phyloP scores from a whole-genome alignment of 2,329 filamentous ascomycete species.

The Colletotrichum plurivorum region DNA sequence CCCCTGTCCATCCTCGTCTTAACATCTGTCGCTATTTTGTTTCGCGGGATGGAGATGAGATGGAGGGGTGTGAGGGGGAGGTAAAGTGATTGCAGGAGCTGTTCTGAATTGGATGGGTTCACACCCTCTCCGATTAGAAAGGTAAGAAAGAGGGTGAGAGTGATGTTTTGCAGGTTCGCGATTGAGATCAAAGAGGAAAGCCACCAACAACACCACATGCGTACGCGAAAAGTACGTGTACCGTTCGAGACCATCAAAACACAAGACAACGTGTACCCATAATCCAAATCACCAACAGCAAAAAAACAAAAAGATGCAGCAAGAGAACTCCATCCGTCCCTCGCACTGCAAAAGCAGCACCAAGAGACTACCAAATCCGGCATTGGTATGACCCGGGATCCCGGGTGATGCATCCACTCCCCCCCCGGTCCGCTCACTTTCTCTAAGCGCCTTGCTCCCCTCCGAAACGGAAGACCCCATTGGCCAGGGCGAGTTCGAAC shows the following conservation, averaged over 20 bases:
- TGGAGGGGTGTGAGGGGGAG: not conserved
- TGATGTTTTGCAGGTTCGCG: constrained; percentile 26
- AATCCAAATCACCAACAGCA: too few relatives aligned
- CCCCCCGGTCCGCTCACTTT: constrained; percentile 33
- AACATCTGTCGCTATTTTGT: not conserved
- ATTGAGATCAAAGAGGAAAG: constrained; percentile 3
- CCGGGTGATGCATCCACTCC: constrained; percentile 39
- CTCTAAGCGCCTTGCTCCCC: constrained; percentile 38
- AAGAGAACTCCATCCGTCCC: too few relatives aligned
- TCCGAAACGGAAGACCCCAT: not conserved
- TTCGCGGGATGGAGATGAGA: not conserved
- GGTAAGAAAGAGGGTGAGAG: not conserved
- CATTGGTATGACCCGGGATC: constrained; percentile 41
- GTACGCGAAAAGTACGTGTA: too few relatives aligned
- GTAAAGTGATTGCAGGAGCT: not conserved
- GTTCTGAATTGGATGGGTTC: not conserved
- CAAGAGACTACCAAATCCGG: constrained; percentile 21
- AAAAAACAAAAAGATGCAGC: too few relatives aligned
- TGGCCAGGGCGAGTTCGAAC: not conserved
- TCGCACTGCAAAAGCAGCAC: constrained; percentile 26
- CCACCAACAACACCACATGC: not conserved
- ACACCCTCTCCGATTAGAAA: not conserved
- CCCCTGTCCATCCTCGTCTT: not conserved
- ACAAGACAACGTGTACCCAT: too few relatives aligned
- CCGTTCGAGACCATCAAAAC: too few relatives aligned